Base-by-base conservation (phyloP, 768 basidiomycete genomes). In the Trichaptum fuscoviolaceum region DNA sequence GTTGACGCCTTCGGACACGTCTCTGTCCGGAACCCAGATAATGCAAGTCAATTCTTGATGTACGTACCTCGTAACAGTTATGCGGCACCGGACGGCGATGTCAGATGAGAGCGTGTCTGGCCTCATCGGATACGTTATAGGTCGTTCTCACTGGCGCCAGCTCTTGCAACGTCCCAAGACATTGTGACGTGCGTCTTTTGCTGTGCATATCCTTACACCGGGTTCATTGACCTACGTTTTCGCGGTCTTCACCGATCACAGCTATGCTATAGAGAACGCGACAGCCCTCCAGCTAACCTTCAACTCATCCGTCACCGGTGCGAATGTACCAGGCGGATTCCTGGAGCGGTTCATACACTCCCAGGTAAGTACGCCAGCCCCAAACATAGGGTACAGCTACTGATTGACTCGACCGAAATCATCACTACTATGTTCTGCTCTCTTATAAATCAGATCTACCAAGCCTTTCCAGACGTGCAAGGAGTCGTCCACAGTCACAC, bases 271-370 rank as follows among this genome's bases (percentile, higher is more conserved):
- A 17, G 63, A 64, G 5, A 64, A 30, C 24, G 63, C 63, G 12
- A 34, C 63, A 12, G 6, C 63, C 27, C 30, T 64, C 26, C 25
- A 25, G 10, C 36, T 64, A 15, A 30, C 63, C 24, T 64, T 64
- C 63, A 64, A 64, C 36, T 30, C 63, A 25, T 64, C 63, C 18
- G 36, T 64, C 12, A 30, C 27, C 15, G 9, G 30, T 2, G 20
- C 15, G 4, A 42, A 64, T n/a, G 36, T 64, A 7, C 63, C 63
- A 18, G 63, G 27, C 25, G 30, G 30, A n/a, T 64, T 64, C 63
- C 27, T 36, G 15, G 63, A 64, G 36, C 7, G 63, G 24, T 64
- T 64, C 36, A 64, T 64, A 17, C 63, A 64, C 24, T 64, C 63
- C 26, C 27, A 64, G 63, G 63, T 64, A 2, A 9, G 23, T 17